Evolutionary conservation across 441 rosid genomes (phyloP).

Genomic region (Populus trichocarpa): DNA sequence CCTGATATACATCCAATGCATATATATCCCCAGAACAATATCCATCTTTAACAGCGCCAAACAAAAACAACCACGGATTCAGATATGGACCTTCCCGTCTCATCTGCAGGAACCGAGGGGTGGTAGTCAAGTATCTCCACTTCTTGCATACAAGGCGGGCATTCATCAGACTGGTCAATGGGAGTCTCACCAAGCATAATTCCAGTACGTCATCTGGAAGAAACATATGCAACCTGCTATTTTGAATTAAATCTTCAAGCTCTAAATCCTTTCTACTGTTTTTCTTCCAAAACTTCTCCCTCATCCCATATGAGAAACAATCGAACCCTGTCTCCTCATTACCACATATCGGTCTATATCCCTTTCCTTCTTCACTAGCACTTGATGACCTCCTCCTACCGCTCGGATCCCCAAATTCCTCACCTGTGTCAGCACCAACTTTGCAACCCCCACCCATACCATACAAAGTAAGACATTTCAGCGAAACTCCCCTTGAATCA

Average conservation of each 20-base stretch:
- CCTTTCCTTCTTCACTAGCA: conserved; percentile 76
- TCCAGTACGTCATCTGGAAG: conserved; percentile 89
- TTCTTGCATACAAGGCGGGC: conserved; percentile 94
- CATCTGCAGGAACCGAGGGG: conserved; percentile 64
- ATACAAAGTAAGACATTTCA: conserved; percentile 66
- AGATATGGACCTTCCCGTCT: conserved; percentile 65
- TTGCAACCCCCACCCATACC: conserved; percentile 86
- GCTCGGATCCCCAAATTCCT: conserved; percentile 68
- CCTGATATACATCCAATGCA: conserved; percentile 70
- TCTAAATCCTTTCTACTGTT: conserved; percentile 45
- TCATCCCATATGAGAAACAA: conserved; percentile 86
- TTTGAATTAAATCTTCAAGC: conserved; percentile 39
- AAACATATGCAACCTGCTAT: conserved; percentile 59
- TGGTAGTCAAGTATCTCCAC: conserved; percentile 76
- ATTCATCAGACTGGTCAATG: conserved; percentile 72
- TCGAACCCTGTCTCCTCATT: conserved; percentile 68
- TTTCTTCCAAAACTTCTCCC: conserved; percentile 83
- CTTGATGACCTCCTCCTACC: conserved; percentile 73
- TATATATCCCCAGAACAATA: conserved; percentile 81
- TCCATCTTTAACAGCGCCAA: conserved; percentile 75
- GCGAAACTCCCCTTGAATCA: conserved; percentile 42
- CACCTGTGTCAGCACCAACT: conserved; percentile 83
- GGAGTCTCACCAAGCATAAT: conserved; percentile 89
- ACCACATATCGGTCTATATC: conserved; percentile 56
- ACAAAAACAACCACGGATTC: conserved; percentile 88